Evolutionary conservation across 2,329 filamentous ascomycete species (phyloP).

Genomic region (Xylaria sp.): DNA sequence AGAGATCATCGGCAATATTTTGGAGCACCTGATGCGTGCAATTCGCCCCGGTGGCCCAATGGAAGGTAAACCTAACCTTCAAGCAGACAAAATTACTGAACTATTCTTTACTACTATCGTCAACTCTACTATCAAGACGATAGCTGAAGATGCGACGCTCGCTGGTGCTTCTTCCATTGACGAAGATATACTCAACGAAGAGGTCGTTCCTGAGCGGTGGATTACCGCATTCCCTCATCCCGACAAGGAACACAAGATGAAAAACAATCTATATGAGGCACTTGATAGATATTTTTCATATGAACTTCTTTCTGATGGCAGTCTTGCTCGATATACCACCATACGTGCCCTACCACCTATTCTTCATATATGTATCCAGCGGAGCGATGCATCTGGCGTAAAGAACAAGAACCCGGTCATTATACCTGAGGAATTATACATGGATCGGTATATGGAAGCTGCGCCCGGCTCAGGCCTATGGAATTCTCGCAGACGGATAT

Average conservation of each 20-base stretch:
- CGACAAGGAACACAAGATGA: constrained; percentile 55
- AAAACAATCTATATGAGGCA: constrained; percentile 78
- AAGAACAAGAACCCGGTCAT: constrained; percentile 83
- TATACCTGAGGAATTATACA: constrained; percentile 82
- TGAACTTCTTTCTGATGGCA: constrained; percentile 75
- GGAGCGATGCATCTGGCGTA: constrained; percentile 76
- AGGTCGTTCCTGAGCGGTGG: constrained; percentile 70
- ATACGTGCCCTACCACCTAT: constrained; percentile 84
- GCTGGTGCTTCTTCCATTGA: constrained; percentile 46
- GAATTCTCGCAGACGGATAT: constrained; percentile 72
- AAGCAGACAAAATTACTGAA: constrained; percentile 82
- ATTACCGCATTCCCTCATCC: constrained; percentile 67
- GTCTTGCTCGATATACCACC: constrained; percentile 71
- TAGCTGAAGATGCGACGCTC: constrained; percentile 38
- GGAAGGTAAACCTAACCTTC: constrained; percentile 71
- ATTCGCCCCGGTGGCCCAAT: constrained; percentile 77
- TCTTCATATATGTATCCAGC: constrained; percentile 88
- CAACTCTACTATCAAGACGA: constrained; percentile 66
- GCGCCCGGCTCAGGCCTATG: constrained; percentile 69
- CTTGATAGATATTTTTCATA: constrained; percentile 87
- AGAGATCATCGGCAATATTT: constrained; percentile 92
- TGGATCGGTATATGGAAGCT: constrained; percentile 88
- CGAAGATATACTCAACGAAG: constrained; percentile 59
- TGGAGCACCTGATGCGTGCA: constrained; percentile 89
- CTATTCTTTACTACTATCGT: constrained; percentile 72